Base-by-base conservation (phyloP, 352 stramenopile species). In the Globisporangium solare region DNA sequence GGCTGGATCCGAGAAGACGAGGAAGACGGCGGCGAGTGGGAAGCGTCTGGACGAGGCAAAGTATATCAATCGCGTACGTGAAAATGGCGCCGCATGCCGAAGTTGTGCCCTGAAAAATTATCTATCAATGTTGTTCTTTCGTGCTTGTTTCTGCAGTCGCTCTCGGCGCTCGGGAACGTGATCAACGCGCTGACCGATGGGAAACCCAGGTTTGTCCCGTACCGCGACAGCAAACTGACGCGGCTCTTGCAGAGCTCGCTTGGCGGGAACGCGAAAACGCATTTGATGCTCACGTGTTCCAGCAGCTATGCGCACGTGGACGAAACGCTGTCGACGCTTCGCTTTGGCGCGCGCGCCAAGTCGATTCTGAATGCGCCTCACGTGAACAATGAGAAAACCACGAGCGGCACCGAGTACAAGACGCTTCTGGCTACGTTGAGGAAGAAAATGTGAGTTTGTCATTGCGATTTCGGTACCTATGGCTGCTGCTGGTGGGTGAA, bases 281-380 rank as follows among this genome's bases (percentile, higher is more conserved):
- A 95, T 47, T 72, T 97, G 61, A 58, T 97, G 17, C 60, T 89
- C 41, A 86, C 78, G 21, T 82, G 73, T 43, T 83, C 79, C 6
- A 67, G 54, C 18, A 73, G 56, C 12, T 55, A 46, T 41, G 22
- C 48, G 2, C 71, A 89, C 41, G 21, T 69, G 2, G 70, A 89
- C 11, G 83, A 94, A 58, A 93, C 91, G 37, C 63, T 96, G 27
- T 92, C 81, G 17, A 97, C 92, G 17, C 63, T 98, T 40, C 92
- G 94, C 27, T 98, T 97, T 46, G 91, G 91, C 1, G 78, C 88
- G 17, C 73, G 91, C 2, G 89, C 91, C 39, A 96, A 95, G 64
- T 86, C 65, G 31, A 90, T 96, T 49, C 68, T 67, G 41, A 95
- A 91, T 41, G 61, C 60, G 13, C 81, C 85, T 13, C 74, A 71